These are phyloP conservation scores for Ilyonectria sp. DNA, from an alignment of 2,329 filamentous ascomycete species.

Conservation along the genomic window DNA sequence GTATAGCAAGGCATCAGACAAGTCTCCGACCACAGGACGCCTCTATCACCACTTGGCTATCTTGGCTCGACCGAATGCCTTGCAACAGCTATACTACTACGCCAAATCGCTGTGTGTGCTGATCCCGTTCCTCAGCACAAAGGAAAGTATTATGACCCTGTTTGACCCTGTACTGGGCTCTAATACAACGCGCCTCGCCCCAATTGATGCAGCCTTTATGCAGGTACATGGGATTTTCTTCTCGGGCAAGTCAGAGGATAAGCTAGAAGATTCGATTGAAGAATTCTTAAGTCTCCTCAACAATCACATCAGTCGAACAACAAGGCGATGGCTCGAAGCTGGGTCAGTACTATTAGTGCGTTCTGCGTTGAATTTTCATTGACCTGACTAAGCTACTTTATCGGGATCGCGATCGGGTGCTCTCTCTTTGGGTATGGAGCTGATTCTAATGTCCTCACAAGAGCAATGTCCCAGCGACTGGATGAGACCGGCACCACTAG, in stretches of 20 bases:
- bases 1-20: no score
- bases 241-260: slow-evolving; percentile 62
- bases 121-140: no score
- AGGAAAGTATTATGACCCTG: slow-evolving; percentile 65
- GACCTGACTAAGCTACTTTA: slow-evolving; percentile 47
- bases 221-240: slow-evolving; percentile 77
- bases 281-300: slow-evolving; percentile 69
- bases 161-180: slow-evolving; percentile 71
- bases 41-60: no score
- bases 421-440: slow-evolving; percentile 53
- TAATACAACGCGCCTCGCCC: slow-evolving; percentile 51
- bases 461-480: slow-evolving; percentile 51
- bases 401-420: slow-evolving; percentile 52
- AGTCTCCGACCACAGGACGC: no score
- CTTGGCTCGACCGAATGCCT: no score
- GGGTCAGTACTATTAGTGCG: slow-evolving; percentile 52
- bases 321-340: slow-evolving; percentile 67
- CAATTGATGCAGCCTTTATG: slow-evolving; percentile 73
- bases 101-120: no score
- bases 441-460: slow-evolving; percentile 63
- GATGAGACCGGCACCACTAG: slow-evolving; percentile 47
- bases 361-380: slow-evolving; percentile 2
- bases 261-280: slow-evolving; percentile 60
- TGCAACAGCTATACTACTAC: no score
- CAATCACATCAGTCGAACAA: slow-evolving; percentile 64